Evolutionary conservation across 2,329 filamentous ascomycete genomes (phyloP), one percentile per base, ranked within the genome.

Genomic region (Cladosporium oxysporum): DNA sequence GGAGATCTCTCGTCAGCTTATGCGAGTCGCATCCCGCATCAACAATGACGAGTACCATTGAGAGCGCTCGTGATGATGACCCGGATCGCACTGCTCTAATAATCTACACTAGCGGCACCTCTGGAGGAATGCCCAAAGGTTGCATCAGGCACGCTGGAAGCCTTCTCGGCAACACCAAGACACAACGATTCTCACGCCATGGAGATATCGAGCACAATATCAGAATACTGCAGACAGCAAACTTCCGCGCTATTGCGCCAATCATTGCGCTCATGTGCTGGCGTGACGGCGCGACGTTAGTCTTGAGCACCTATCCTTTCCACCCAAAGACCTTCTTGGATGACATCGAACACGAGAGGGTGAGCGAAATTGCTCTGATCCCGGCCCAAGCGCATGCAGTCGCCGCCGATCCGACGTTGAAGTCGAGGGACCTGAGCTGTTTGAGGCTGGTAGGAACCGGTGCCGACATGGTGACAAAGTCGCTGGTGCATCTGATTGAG

Each of bases 161-260:
- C 58, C 50, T 49, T 18, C 59, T 52, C 5, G 60, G 65, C 44
- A 21, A 35, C 10, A 28, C 66, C 7, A 44, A 61, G 7, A 29
- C 53, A 35, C 63, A 65, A 23, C 29, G 44, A 14, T 67, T 49
- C 41, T 28, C 18, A 29, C 29, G 14, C 35, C 23, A 21, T 23
- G 63, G 41, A 35, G 58, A 61, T 55, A n/a, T 26, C 16, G 21
- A 35, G 18, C 31, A 44, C 16, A 28, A 10, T 26, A 16, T 59
- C 33, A 37, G 37, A 11, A 44, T 59, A 26, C 23, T 59, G 14
- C 57, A 59, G 16, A 63, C 23, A 14, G 29, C 64, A 18, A 72
- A 72, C 31, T 72, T 71, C 41, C 69, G 70, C 23, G 65, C 65
- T 21, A 70, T 70, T 23, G 66, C 66, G 3, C 65, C 67, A 3